Base-by-base conservation (phyloP, 1,284 basidiomycete species). In the Macrocystidia cucumis region DNA sequence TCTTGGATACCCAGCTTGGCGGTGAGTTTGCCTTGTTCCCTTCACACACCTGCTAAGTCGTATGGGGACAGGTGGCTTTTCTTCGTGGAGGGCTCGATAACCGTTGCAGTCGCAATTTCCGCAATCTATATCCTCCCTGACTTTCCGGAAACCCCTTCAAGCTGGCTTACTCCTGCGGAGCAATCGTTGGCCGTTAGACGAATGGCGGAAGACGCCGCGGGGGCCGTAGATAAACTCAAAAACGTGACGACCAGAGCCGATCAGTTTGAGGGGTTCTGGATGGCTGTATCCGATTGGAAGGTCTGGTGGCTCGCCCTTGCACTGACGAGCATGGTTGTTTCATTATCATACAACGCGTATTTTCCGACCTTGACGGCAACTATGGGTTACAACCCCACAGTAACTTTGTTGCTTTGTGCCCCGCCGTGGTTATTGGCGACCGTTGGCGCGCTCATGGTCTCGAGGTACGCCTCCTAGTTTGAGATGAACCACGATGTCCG, bases 351-450 rank as follows among this genome's bases (percentile, higher is more conserved):
- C 65, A 78, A 78, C 53, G 70, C 74, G 8, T 63, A 57, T 54
- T 82, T 86, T 60, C 82, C 84, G 6, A 82, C 79, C 0, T 60
- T 82, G 34, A 69, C 65, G 13, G 69, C 66, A 3, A 88, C 85
- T 1, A 63, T 90, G 52, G 83, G 83, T 19, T 86, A 72, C 56
- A 67, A 61, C 39, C 57, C 66, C 4, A 80, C 74, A 4, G 59
- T 77, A n/a, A 78, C 82, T 1, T 62, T 89, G 13, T 55, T 88
- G 29, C 68, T 88, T 19, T 85, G 80, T 43, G 82, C 81, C 7
- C 86, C 87, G 21, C 86, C 86, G 2, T 91, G 81, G 74, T 58
- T 75, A 9, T 75, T 87, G 52, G 72, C 82, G 1, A 74, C 75
- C 3, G 55, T 76, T 14, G 62, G 72, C 11, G 64, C 71, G 2